phyloP scores from a whole-genome alignment of 2,329 filamentous ascomycete species.

The Fusarium tuaranense region DNA sequence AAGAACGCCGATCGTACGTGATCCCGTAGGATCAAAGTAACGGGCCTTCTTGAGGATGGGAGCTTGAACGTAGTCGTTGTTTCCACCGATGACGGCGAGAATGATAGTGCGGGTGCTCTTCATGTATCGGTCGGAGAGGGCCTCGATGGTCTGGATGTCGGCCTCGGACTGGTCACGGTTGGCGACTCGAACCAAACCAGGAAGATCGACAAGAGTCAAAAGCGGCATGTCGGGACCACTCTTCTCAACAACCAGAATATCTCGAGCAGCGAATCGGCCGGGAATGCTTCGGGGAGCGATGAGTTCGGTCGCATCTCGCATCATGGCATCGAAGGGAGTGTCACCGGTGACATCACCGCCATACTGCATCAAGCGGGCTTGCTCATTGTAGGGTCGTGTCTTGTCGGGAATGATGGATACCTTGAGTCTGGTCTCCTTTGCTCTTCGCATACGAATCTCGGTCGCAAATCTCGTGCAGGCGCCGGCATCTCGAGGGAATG shows the following conservation, averaged over 20 bases:
- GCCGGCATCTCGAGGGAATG: constrained; percentile 69
- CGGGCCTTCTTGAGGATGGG: constrained; percentile 64
- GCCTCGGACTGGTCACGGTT: constrained; percentile 64
- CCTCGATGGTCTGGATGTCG: constrained; percentile 65
- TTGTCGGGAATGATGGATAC: constrained; percentile 69
- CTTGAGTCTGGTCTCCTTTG: constrained; percentile 57
- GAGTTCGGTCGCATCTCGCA: constrained; percentile 62
- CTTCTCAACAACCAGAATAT: constrained; percentile 70
- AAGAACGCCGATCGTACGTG: constrained; percentile 63
- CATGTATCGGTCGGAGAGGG: constrained; percentile 66
- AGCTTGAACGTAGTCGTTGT: constrained; percentile 66
- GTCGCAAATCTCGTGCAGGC: constrained; percentile 73
- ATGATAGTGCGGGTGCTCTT: constrained; percentile 67
- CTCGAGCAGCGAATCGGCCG: constrained; percentile 62
- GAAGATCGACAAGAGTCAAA: constrained; percentile 71
- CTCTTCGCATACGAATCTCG: constrained; percentile 66
- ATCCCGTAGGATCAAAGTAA: constrained; percentile 61
- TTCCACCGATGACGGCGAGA: constrained; percentile 66
- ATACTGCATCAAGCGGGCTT: constrained; percentile 60
- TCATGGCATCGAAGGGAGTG: constrained; percentile 62
- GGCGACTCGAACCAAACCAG: constrained; percentile 67
- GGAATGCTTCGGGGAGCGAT: constrained; percentile 64
- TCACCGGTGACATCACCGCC: constrained; percentile 59
- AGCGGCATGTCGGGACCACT: constrained; percentile 69
- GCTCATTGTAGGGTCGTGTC: constrained; percentile 58